Evolutionary conservation across 2,329 filamentous ascomycete genomes (phyloP), one percentile per base, ranked within the genome.

Genomic region (Colletotrichum sp.): DNA sequence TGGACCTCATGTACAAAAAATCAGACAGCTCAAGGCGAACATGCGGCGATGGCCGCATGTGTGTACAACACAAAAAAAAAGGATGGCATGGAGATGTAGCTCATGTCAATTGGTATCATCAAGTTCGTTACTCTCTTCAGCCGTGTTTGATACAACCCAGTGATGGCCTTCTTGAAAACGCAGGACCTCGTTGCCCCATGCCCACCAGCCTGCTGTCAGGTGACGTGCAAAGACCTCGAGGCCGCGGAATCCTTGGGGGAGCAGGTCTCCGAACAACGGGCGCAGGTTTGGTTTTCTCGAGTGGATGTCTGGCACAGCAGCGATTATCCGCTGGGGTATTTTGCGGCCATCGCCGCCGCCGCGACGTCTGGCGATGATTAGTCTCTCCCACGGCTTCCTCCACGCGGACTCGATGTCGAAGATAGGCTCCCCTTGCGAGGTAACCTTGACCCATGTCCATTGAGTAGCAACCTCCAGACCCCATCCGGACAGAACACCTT

Each of bases 361-460:
- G 8, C 78, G 83, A 61, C 83, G 86, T 80, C 88, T 81, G 81
- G 88, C 94, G 64, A 96, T 85, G 16, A 96, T 84, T 28, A 96
- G 83, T 65, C 93, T 88, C 83, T 97, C 95, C 88, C 94, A 96
- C 0, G 95, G 94, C 83, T 93, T 95, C 77, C 94, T 89, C 92
- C 92, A 94, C 4, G 83, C 76, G 5, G 90, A 91, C 36, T 92
- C 88, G 3, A 94, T 71, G 36, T 88, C 83, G 74, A 90, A 90
- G 32, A 96, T 87, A 0, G 94, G 92, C 81, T 94, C 91, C 0
- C 94, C 94, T 0, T 82, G 78, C 0, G 83, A 82, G 0, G 94
- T 95, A 13, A 94, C 88, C 82, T 97, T 97, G 65, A 96, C 83
- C 94, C 94, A 97, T 3, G 92, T 88, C 94, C 94, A 96, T 81